These are phyloP conservation scores for Kwoniella shandongensis DNA, from an alignment of 768 basidiomycete genomes.

Conservation along the genomic window DNA sequence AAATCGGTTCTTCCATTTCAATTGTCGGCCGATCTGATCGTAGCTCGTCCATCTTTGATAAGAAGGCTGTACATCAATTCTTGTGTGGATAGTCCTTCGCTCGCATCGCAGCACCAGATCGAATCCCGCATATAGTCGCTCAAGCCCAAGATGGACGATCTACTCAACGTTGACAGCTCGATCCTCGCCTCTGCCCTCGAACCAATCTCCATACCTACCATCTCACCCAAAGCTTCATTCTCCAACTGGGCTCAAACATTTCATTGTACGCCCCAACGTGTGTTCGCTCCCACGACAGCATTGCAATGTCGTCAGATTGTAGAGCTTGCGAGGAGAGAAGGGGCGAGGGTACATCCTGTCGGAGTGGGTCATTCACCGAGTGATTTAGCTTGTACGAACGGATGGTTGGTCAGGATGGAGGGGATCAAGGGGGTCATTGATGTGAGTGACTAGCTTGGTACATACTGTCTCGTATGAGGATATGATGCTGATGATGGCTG, in stretches of 20 bases:
- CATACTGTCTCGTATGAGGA: neutral
- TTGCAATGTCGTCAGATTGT: constrained; percentile 72
- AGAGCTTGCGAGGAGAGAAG: constrained; percentile 74
- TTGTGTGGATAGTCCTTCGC: too few relatives aligned
- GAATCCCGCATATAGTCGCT: too few relatives aligned
- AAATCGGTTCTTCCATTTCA: neutral
- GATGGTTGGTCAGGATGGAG: constrained; percentile 78
- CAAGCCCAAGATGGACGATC: constrained; percentile 10
- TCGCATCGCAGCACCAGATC: too few relatives aligned
- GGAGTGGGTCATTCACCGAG: constrained; percentile 92
- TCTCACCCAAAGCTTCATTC: constrained; percentile 56
- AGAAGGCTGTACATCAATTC: neutral
- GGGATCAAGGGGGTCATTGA: constrained; percentile 70
- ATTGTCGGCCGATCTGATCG: neutral
- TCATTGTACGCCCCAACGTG: constrained; percentile 48
- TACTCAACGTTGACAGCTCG: neutral
- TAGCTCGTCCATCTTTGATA: neutral
- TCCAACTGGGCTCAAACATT: constrained; percentile 86
- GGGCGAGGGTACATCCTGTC: constrained; percentile 71
- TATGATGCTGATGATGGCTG: neutral
- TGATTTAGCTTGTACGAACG: constrained; percentile 86
- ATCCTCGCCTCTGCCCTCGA: constrained; percentile 26
- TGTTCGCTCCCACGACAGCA: constrained; percentile 74
- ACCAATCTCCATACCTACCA: constrained; percentile 34
- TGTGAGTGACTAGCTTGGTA: constrained; percentile 58